Conservation (phyloP, 1,139 yeast genomes). For the Geotrichum reessii region DNA sequence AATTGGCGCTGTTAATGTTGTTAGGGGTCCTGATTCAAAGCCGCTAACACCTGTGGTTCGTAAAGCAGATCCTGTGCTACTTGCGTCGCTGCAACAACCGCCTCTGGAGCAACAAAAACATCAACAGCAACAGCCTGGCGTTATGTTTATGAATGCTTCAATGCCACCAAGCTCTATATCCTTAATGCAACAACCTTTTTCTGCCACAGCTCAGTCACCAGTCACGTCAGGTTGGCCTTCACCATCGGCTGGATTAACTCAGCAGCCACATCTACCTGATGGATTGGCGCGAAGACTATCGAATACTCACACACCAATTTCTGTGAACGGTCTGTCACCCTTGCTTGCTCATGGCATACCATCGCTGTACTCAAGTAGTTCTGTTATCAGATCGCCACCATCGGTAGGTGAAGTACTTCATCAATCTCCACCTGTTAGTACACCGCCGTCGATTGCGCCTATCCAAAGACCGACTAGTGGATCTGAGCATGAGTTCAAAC, state of each 20-base stretch:
- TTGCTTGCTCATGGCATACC: conserved; percentile 7
- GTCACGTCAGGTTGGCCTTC: conserved; percentile 5
- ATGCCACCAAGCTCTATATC: conserved; percentile 1
- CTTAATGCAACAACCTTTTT: conserved; percentile 10
- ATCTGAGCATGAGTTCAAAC: conserved; percentile 9
- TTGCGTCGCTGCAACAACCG: conserved; percentile 15
- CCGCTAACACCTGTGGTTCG: conserved; percentile 2
- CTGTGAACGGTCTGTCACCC: neutral
- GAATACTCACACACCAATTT: neutral
- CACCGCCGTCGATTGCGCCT: conserved; percentile 14
- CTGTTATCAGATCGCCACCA: conserved; percentile 9
- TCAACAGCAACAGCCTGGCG: neutral
- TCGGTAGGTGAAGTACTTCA: conserved; percentile 4
- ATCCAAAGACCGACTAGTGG: conserved; percentile 21
- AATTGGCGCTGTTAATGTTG: conserved; percentile 9
- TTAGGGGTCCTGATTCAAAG: conserved; percentile 10
- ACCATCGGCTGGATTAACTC: neutral
- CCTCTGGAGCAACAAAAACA: conserved; percentile 13
- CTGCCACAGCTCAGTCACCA: neutral
- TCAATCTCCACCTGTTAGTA: conserved; percentile 8
- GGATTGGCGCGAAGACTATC: neutral
- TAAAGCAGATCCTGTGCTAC: conserved; percentile 13
- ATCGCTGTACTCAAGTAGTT: conserved; percentile 1
- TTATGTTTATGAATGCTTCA: neutral
- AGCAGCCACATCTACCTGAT: neutral